These are phyloP conservation scores for Verticillium klebahnii DNA, from an alignment of 2,329 filamentous ascomycete species.

Conservation along the genomic window DNA sequence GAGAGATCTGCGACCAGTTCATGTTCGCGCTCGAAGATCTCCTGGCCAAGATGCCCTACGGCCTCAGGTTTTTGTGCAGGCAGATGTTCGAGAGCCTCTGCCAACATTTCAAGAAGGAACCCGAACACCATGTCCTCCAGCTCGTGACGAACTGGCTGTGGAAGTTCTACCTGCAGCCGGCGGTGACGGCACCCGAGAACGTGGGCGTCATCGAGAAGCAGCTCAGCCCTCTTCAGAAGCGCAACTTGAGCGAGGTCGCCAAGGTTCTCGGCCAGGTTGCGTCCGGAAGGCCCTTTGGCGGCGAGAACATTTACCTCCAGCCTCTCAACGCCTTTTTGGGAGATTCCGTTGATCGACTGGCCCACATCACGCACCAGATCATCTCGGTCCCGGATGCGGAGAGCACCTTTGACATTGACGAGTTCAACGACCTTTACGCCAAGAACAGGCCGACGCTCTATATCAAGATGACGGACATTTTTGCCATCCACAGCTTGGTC, in stretches of 20 bases:
- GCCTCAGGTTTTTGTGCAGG: slow-evolving; percentile 80
- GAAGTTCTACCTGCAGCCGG: slow-evolving; percentile 89
- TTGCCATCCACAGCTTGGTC: slow-evolving; percentile 88
- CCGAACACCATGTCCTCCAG: slow-evolving; percentile 73
- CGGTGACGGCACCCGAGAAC: slow-evolving; percentile 83
- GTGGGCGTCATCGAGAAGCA: slow-evolving; percentile 89
- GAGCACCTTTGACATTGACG: slow-evolving; percentile 93
- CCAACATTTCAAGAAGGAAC: slow-evolving; percentile 73
- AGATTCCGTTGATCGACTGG: slow-evolving; percentile 77
- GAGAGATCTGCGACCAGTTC: slow-evolving; percentile 92
- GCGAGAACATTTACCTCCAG: slow-evolving; percentile 92
- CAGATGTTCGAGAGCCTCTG: slow-evolving; percentile 79
- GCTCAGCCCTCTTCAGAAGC: slow-evolving; percentile 85
- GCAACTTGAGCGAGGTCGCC: slow-evolving; percentile 83
- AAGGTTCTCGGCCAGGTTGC: slow-evolving; percentile 90
- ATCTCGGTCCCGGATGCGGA: slow-evolving; percentile 85
- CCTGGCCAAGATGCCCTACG: slow-evolving; percentile 86
- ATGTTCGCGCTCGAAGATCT: slow-evolving; percentile 77
- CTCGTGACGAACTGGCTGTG: slow-evolving; percentile 88
- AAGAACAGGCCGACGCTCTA: slow-evolving; percentile 97
- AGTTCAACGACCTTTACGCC: slow-evolving; percentile 96
- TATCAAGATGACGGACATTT: slow-evolving; percentile 97
- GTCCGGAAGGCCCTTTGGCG: slow-evolving; percentile 83
- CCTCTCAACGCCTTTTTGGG: slow-evolving; percentile 88
- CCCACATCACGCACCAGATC: slow-evolving; percentile 69